Evolutionary conservation across 148 eudicot genomes (phyloP), one percentile per base, ranked within the genome.

Genomic region (Cornus florida): DNA sequence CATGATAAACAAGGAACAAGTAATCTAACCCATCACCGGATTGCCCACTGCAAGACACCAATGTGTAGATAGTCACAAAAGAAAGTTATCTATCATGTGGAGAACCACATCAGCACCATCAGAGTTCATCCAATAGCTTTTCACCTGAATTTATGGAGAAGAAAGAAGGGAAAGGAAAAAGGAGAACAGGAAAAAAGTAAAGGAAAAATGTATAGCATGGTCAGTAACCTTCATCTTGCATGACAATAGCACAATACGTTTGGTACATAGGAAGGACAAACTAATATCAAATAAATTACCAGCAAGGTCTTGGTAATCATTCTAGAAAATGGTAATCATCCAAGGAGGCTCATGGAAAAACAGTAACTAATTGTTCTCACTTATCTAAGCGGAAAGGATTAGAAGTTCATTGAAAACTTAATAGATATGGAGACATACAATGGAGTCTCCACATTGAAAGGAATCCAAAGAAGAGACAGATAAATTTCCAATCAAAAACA

Each of bases 51-150:
- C 32, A 22, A 16, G 67, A 23, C 43, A 32, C 33, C 43, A 31
- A 53, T 69, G 39, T 32, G 70, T 66, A 65, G 72, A 69, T 57
- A 60, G 75, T 82, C 83, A 94, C 31, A 94, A 87, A 68, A 77
- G 81, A 79, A 94, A 92, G 84, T 94, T 91, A 80, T 94, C 92
- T 70, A 94, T 91, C 95, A 94, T 92, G 76, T 94, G 98, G 77
- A 83, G 82, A 43, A 94, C 91, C 82, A 94, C 98, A 80, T 91
- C 97, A 28, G 89, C 93, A 41, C 98, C 98, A 81, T 94, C 98
- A 69, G 98, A 93, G 80, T 91, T 91, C 75, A 94, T 76, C 95
- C 92, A 90, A 83, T 94, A 92, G 82, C 86, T 91, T 84, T 94
- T 92, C 81, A 94, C 98, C 98, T 94, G 81, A 46, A 72, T 60